Evolutionary conservation across 805 yeast species (phyloP).

Genomic region (Isabelozyma pseudorhagii): DNA sequence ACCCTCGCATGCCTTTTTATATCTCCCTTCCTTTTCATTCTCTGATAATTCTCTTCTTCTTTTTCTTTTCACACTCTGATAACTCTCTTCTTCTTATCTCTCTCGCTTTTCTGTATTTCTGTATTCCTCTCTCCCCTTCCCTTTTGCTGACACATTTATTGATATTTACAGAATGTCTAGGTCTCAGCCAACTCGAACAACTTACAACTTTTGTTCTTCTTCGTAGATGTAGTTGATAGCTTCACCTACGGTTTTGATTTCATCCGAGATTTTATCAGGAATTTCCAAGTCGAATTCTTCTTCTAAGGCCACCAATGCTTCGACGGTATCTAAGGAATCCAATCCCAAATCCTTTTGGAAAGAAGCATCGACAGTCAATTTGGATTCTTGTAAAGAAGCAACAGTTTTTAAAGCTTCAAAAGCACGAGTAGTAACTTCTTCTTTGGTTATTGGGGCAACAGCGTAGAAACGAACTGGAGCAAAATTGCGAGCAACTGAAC

Average conservation of each 20-base stretch:
- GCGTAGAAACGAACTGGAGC: constrained; percentile 52
- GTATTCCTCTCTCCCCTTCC: background rate
- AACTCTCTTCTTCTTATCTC: background rate
- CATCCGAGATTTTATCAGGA: constrained; percentile 90
- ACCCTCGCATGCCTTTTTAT: too few relatives aligned
- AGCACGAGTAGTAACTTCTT: constrained; percentile 80
- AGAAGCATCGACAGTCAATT: constrained; percentile 44
- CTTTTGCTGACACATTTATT: background rate
- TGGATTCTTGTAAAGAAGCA: constrained; percentile 45
- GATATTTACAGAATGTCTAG: background rate
- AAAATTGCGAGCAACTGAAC: constrained; percentile 31
- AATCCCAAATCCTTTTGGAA: constrained; percentile 76
- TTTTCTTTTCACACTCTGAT: too few relatives aligned
- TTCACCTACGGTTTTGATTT: constrained; percentile 89
- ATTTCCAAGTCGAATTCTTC: constrained; percentile 81
- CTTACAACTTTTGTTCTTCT: constrained; percentile 47
- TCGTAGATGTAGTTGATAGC: constrained; percentile 83
- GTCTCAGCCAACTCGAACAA: background rate
- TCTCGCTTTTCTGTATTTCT: background rate
- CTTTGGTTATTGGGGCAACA: constrained; percentile 63
- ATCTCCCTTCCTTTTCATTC: too few relatives aligned
- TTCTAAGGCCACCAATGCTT: constrained; percentile 93
- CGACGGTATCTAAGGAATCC: constrained; percentile 93
- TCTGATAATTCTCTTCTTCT: background rate
- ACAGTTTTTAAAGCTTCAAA: constrained; percentile 69